These are phyloP conservation scores for Debaryomyces coudertii DNA, from an alignment of 1,139 yeast genomes.

Conservation along the genomic window DNA sequence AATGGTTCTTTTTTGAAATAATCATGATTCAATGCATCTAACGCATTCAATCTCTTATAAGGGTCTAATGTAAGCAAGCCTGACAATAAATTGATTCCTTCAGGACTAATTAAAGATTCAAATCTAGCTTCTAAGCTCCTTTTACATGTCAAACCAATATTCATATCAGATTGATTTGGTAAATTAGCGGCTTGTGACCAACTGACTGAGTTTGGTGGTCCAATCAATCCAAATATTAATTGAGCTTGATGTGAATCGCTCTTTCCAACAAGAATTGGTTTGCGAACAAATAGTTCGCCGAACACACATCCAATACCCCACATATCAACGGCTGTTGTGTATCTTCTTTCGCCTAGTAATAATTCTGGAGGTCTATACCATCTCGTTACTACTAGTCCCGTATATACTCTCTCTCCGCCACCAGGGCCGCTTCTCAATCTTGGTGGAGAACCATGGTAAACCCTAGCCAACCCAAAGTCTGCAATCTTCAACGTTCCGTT, in stretches of 20 bases:
- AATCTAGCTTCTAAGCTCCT: conserved; percentile 56
- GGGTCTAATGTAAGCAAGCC: conserved; percentile 71
- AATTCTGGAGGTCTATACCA: conserved; percentile 98
- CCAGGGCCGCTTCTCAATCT: conserved; percentile 59
- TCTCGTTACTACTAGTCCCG: conserved; percentile 91
- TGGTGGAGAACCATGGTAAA: conserved; percentile 73
- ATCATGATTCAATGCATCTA: conserved; percentile 70
- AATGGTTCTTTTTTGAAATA: conserved; percentile 70
- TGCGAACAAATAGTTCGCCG: conserved; percentile 81
- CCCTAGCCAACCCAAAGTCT: conserved; percentile 71
- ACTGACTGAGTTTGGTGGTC: conserved; percentile 67
- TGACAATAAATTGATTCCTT: conserved; percentile 50
- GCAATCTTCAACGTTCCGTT: conserved; percentile 68
- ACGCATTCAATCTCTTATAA: conserved; percentile 69
- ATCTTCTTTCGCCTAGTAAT: conserved; percentile 77
- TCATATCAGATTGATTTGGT: conserved; percentile 58
- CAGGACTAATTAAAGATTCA: conserved; percentile 32
- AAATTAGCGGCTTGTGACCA: conserved; percentile 70
- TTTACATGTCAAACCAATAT: conserved; percentile 49
- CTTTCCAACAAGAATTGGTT: conserved; percentile 83
- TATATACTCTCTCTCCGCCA: conserved; percentile 78
- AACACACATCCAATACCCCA: conserved; percentile 99
- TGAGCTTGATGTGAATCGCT: conserved; percentile 93
- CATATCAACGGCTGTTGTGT: conserved; percentile 92
- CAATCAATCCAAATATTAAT: conserved; percentile 75